Evolutionary conservation across 2,329 filamentous ascomycete species (phyloP), one percentile per base, ranked within the genome.

Genomic region (Talaromyces sp.): DNA sequence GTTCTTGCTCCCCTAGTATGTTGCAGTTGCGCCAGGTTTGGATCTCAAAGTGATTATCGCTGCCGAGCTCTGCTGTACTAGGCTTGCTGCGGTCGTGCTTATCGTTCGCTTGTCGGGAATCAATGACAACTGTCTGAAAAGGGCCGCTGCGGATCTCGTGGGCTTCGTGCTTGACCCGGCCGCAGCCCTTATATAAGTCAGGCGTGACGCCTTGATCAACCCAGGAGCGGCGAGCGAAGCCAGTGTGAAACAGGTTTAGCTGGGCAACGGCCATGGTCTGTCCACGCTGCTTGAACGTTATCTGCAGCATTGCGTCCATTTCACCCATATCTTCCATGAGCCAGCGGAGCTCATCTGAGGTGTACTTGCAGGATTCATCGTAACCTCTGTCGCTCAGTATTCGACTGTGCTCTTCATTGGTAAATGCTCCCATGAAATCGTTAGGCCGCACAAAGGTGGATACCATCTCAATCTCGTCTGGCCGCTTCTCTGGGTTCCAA

Each of bases 91-190:
- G 31, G 19, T 55, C 52, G 21, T 55, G 52, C 52, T 24, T 55
- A 26, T 55, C 29, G 35, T 35, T 55, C 35, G 55, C 32, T 38
- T 56, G 55, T 14, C 55, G 55, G 31, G 55, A 56, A 49, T 56
- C 38, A 17, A 56, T 41, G 26, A 56, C 31, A 13, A 56, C 41
- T 27, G 55, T 56, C 38, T 56, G 55, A 49, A 56, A 56, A 4
- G 55, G 55, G n/a, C 55, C 55, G 27, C 31, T 41, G 3, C 38
- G 21, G 24, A 56, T 31, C 55, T 56, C 55, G 41, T 56, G 29
- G 11, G 26, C 38, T 38, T 56, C 55, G n/a, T 56, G 55, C 19
- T 41, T 38, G 27, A 56, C 55, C 41, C 55, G 21, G 5, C 35
- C 55, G 31, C 27, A 41, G 13, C 55, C 35, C 24, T 56, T 56